Evolutionary conservation across 352 stramenopile species (phyloP), one percentile per base, ranked within the genome.

Genomic region (Pythium biforme): DNA sequence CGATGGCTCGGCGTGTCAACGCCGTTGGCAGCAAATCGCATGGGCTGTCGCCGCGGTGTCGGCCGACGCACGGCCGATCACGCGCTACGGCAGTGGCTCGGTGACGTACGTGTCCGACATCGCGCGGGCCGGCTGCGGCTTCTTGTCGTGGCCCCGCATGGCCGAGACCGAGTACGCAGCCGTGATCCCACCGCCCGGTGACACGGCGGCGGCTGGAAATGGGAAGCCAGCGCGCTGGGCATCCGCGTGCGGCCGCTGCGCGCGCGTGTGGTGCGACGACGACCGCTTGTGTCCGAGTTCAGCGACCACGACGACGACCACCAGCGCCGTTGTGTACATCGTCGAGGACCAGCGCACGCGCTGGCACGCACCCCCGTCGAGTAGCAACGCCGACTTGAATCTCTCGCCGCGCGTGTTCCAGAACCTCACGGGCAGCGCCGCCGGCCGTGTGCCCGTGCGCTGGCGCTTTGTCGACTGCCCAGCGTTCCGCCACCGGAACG

Each of bases 381-480:
- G 2, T 23, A 39, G 17, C 54, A 45, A 34, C 26, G 48, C 17
- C 23, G 69, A 77, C 52, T 12, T 79, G 29, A 59, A 75, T n/a
- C 57, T 79, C 27, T 65, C 69, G 15, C 58, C 67, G 6, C 29
- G 23, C 4, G 62, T 64, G 49, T 75, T 79, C 45, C 48, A 55
- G 20, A 62, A 64, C 39, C 63, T 77, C 69, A 70, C 69, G 17
- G 72, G 66, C 23, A 33, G 19, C 56, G 34, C 23, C 33, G 49
- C 29, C 10, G 60, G 69, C 25, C 55, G 69, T 2, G 34, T 72
- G 11, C 56, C 27, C 6, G 51, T 77, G 23, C 47, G 55, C 6
- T 79, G 72, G 72, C 62, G 40, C 17, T 75, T 77, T 37, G 29
- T 64, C 14, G 69, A 77, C 53, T 79, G 72, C 27, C 68, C 53